Evolutionary conservation across 2,329 filamentous ascomycete species (phyloP), one percentile per base, ranked within the genome.

Genomic region (Herpotrichia juniperi): DNA sequence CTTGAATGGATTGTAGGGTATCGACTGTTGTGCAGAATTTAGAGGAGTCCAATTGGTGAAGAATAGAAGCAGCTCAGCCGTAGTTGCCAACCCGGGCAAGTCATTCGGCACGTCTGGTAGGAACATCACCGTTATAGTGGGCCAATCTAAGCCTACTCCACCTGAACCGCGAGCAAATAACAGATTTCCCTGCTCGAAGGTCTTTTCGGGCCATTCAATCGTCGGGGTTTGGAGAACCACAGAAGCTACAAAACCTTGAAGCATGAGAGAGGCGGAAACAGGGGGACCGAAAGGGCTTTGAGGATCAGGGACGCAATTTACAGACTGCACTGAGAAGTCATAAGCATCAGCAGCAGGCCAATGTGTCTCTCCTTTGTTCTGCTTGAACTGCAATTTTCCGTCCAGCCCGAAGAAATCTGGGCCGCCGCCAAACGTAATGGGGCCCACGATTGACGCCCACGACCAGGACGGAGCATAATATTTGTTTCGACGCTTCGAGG

Each of bases 281-380:
- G 40, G 40, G n/a, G 40, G 40, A 43, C 40, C 40, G 24, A 43
- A 43, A 43, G 40, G 40, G 24, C 26, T 43, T 4, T 24, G 9
- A 24, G 22, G 9, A 12, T 21, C 17, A 5, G 5, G 6, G 16
- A 43, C 40, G 6, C 17, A 24, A 12, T 43, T 12, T 12, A 43
- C n/a, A 17, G 14, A 12, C 24, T 24, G 12, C 19, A 43, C 40
- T 10, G 17, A 43, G 19, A 43, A 24, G 14, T 26, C 16, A 16
- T 39, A 21, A 8, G 12, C 35, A 8, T 43, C 17, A 24, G 40
- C n/a, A 9, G 22, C 40, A 24, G 17, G 14, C 40, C 40, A 43
- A 24, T 43, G 40, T 14, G 24, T 26, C 17, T 43, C 40, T 17
- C 40, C 40, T 28, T 24, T 21, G 40, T 26, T 43, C 10, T 24